Base-by-base conservation (phyloP, 129 eudicot species). In the Oenanthe sinensis region DNA sequence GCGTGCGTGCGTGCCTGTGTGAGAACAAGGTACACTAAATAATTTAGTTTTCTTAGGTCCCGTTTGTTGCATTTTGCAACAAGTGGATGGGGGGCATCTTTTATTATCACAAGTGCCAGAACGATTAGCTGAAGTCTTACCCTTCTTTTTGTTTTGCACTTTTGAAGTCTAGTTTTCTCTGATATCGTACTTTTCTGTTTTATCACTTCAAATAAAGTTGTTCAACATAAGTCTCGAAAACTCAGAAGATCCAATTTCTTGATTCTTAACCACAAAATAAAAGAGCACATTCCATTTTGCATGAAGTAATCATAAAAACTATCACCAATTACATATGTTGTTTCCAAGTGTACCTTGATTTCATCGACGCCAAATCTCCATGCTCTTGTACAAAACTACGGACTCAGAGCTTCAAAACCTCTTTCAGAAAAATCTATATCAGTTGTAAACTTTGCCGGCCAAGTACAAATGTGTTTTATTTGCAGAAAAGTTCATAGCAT, bases 341-440 rank as follows among this genome's bases (percentile, higher is more conserved):
- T 1, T 22, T n/a, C n/a, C 9, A 3, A 4, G 13, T 77, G 71
- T 63, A 83, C 88, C 60, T 85, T 75, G 84, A 26, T 84, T 82
- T 81, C 71, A 36, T 82, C 84, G 74, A 79, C 77, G 39, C 68
- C 44, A 45, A 3, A 76, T 71, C 20, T 75, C 72, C 79, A 71
- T 78, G 58, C 78, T 43, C 50, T 71, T 71, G 76, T 22, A 45
- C 46, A 40, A 72, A 22, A 22, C 76, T 40, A 39, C 1, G 55
- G 55, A 48, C 55, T 49, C 55, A 49, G 5, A 49, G 22, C 55
- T 49, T 49, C 11, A 36, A 19, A 20, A 70, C n/a, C 47, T 70
- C 47, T 39, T 13, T 20, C 48, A 3, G 8, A 4, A 39, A 36
- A 17, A 70, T 9, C 10, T 13, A 10, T 14, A 43, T 72, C 0